Conservation (phyloP, 768 basidiomycete species). For the Galerina marginata region DNA sequence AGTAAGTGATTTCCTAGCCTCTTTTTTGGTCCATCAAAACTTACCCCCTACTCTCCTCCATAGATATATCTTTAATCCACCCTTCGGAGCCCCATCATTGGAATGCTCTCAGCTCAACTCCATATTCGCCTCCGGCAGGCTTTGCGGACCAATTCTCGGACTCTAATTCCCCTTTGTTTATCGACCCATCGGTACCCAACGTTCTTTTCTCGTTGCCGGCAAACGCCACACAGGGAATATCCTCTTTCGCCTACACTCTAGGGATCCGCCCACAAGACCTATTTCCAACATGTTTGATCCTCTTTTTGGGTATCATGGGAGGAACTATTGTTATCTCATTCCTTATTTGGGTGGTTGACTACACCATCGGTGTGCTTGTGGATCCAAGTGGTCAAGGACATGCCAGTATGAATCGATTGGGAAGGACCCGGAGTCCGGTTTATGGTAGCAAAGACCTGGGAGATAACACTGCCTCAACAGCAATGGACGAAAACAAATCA, state of each 20-base stretch:
- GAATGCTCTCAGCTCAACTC: constrained; percentile 64
- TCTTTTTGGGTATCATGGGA: constrained; percentile 83
- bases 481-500: constrained; percentile 56
- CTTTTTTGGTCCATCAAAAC: constrained; percentile 1
- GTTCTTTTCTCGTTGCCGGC: constrained; percentile 72
- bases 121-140: constrained; percentile 67
- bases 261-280: constrained; percentile 85
- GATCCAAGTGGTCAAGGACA: constrained; percentile 24
- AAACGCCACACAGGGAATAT: constrained; percentile 69
- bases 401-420: constrained; percentile 24
- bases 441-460: constrained; percentile 53
- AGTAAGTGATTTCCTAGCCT: constrained; percentile 47
- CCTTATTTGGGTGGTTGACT: constrained; percentile 76
- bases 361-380: constrained; percentile 45
- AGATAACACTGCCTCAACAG: constrained; percentile 14
- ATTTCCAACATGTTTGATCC: constrained; percentile 78
- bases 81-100: constrained; percentile 57
- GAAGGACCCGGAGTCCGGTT: constrained; percentile 43
- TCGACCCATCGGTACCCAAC: constrained; percentile 73
- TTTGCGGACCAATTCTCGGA: constrained; percentile 80
- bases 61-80: constrained; percentile 77
- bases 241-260: constrained; percentile 82
- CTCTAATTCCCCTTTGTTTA: constrained; percentile 74
- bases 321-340: constrained; percentile 73
- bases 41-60: not conserved